A percentile compares a stretch with the other conserved stretches of the same genome.
These are phyloP conservation scores for Xanthoconium purpureum DNA, from an alignment of 768 basidiomycete genomes.

Conservation along the genomic window DNA sequence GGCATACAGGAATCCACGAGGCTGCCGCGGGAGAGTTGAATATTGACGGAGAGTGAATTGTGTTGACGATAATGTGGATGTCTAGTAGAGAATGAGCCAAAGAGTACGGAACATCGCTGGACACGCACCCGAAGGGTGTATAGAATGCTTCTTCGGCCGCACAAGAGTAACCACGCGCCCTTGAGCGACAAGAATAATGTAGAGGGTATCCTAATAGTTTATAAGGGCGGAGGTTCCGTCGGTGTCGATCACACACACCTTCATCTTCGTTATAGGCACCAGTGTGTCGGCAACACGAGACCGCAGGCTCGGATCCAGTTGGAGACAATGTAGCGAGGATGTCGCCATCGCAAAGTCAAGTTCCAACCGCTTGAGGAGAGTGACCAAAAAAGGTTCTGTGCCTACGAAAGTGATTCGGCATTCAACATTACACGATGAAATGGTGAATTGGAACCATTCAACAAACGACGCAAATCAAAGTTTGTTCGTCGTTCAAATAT, in stretches of 20 bases:
- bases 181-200: conserved; percentile 80
- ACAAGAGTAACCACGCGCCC: conserved; percentile 82
- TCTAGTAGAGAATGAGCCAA: conserved; percentile 38
- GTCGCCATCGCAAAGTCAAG: conserved; percentile 78
- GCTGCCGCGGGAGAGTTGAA: conserved; percentile 75
- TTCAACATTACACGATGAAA: not conserved
- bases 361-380: conserved; percentile 68
- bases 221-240: not conserved
- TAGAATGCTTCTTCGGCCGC: conserved; percentile 88
- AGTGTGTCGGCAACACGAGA: conserved; percentile 76
- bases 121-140: conserved; percentile 83
- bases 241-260: conserved; percentile 41
- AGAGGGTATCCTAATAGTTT: conserved; percentile 72
- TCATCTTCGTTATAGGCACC: conserved; percentile 78
- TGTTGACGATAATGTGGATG: conserved; percentile 90
- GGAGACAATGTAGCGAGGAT: conserved; percentile 78
- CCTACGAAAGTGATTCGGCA: conserved; percentile 43
- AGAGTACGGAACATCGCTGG: not conserved
- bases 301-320: conserved; percentile 65
- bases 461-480: conserved; percentile 79
- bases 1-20: conserved; percentile 92
- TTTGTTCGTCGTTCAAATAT: conserved; percentile 90
- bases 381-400: conserved; percentile 75
- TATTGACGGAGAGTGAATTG: conserved; percentile 79
- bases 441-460: conserved; percentile 49